Percentiles rank a stretch among this genome's conserved stretches.
These are phyloP conservation scores for Scheffersomyces segobiensis DNA, from an alignment of 1,139 yeast species.

Conservation along the genomic window DNA sequence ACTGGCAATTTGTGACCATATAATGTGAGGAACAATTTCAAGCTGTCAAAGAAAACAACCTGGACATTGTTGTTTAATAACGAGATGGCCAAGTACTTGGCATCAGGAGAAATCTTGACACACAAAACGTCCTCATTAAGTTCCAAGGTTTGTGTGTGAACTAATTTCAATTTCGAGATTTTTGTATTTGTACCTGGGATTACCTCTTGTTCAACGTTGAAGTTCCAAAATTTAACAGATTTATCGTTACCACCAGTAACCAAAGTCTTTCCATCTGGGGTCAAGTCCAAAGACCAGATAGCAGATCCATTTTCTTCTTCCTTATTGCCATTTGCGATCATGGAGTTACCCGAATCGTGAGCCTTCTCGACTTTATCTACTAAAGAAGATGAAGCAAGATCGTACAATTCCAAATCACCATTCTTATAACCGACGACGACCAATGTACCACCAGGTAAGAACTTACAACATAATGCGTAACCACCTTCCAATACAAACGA, in stretches of 20 bases:
- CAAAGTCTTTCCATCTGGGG: slow-evolving; percentile 80
- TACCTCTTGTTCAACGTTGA: slow-evolving; percentile 62
- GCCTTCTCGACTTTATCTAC: slow-evolving; percentile 67
- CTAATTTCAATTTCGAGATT: slow-evolving; percentile 56
- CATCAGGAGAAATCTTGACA: slow-evolving; percentile 81
- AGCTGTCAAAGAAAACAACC: slow-evolving; percentile 81
- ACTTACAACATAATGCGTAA: slow-evolving; percentile 76
- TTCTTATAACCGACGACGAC: slow-evolving; percentile 88
- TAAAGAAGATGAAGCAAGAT: slow-evolving; percentile 77
- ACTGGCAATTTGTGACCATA: slow-evolving; percentile 98
- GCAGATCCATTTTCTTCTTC: slow-evolving; percentile 59
- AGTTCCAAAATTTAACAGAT: slow-evolving; percentile 84
- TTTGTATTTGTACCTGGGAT: slow-evolving; percentile 68
- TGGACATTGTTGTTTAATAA: slow-evolving; percentile 91
- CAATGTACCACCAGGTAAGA: slow-evolving; percentile 88
- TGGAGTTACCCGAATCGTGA: slow-evolving; percentile 39
- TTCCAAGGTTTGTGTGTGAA: slow-evolving; percentile 80
- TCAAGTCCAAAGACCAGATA: slow-evolving; percentile 87
- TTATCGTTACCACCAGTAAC: slow-evolving; percentile 96
- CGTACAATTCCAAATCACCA: slow-evolving; percentile 84
- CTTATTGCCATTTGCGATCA: slow-evolving; percentile 12
- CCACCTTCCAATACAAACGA: slow-evolving; percentile 77
- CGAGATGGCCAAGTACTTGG: slow-evolving; percentile 76
- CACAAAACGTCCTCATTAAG: slow-evolving; percentile 81
- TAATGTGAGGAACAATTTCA: slow-evolving; percentile 82